Evolutionary conservation across 192 early-diverging fungal species (phyloP).

Genomic region (Coemansia sp.): DNA sequence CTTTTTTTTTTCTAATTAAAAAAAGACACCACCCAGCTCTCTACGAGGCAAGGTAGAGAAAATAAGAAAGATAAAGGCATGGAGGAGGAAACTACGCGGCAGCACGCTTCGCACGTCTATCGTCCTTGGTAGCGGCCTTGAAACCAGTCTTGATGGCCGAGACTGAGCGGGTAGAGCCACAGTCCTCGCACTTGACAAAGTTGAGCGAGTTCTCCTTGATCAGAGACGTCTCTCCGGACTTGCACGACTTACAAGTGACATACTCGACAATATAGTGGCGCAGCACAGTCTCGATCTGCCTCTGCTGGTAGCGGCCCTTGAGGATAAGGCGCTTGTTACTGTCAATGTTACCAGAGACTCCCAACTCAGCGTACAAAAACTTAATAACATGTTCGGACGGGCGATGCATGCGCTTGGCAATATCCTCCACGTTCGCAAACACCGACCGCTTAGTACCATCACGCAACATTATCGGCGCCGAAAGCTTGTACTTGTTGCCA

Average conservation of each 20-base stretch:
- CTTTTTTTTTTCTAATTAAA: conserved; percentile 1
- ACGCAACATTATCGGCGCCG: conserved; percentile 84
- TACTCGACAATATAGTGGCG: conserved; percentile 99
- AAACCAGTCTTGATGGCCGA: conserved; percentile 98
- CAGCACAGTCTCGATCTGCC: conserved; percentile 98
- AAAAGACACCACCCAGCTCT: not conserved
- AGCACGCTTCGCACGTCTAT: conserved; percentile 42
- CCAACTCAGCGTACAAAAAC: conserved; percentile 98
- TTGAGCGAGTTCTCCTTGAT: conserved; percentile 95
- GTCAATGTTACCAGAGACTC: conserved; percentile 96
- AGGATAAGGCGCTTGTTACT: conserved; percentile 89
- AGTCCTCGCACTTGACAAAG: conserved; percentile 97
- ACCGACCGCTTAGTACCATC: conserved; percentile 97
- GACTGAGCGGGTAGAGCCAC: conserved; percentile 93
- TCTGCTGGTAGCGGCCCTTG: conserved; percentile 98
- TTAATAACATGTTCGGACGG: conserved; percentile 96
- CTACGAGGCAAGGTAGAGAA: not conserved
- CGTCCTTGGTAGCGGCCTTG: conserved; percentile 75
- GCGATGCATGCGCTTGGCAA: conserved; percentile 93
- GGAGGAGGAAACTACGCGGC: conserved; percentile 2
- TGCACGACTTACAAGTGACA: conserved; percentile 99
- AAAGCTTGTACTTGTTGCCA: conserved; percentile 93
- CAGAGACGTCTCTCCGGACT: conserved; percentile 89
- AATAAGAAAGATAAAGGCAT: not conserved
- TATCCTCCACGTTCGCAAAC: conserved; percentile 96